Conservation (phyloP, 805 yeast genomes). For the Wickerhamomyces canadensis region DNA sequence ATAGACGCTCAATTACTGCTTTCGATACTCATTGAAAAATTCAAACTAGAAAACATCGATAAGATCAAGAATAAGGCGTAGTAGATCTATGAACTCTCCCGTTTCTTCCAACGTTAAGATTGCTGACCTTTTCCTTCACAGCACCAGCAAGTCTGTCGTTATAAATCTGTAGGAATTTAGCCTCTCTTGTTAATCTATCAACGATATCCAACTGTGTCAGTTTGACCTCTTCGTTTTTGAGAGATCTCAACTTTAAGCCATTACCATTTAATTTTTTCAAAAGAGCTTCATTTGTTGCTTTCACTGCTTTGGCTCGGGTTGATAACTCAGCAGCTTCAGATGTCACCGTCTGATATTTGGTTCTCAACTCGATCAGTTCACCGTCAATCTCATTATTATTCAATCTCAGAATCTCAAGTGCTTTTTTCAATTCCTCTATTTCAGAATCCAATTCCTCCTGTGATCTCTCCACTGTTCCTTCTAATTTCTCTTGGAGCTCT, state of each 20-base stretch:
- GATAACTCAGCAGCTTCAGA: conserved; percentile 43
- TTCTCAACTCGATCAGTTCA: conserved; percentile 24
- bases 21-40: too few relatives aligned
- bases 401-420: conserved; percentile 23
- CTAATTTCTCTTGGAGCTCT: conserved; percentile 3
- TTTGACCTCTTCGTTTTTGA: conserved; percentile 10
- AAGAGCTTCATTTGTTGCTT: conserved; percentile 22
- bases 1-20: too few relatives aligned
- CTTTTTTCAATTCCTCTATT: conserved; percentile 11
- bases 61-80: conserved; percentile 15
- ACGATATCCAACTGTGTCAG: conserved; percentile 1
- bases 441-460: conserved; percentile 21
- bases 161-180: conserved; percentile 15
- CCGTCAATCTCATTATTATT: conserved; percentile 20
- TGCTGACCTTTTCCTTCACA: conserved; percentile 20
- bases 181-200: conserved; percentile 9
- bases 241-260: conserved; percentile 24
- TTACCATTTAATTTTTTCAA: conserved; percentile 29
- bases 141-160: conserved; percentile 9
- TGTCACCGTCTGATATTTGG: conserved; percentile 39
- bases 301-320: conserved; percentile 19
- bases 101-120: conserved; percentile 20
- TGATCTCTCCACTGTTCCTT: conserved; percentile 25
- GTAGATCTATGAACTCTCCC: conserved; percentile 25
- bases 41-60: too few relatives aligned